Conservation (phyloP, 2,329 filamentous ascomycete genomes). For the Albifimbria verrucaria region DNA sequence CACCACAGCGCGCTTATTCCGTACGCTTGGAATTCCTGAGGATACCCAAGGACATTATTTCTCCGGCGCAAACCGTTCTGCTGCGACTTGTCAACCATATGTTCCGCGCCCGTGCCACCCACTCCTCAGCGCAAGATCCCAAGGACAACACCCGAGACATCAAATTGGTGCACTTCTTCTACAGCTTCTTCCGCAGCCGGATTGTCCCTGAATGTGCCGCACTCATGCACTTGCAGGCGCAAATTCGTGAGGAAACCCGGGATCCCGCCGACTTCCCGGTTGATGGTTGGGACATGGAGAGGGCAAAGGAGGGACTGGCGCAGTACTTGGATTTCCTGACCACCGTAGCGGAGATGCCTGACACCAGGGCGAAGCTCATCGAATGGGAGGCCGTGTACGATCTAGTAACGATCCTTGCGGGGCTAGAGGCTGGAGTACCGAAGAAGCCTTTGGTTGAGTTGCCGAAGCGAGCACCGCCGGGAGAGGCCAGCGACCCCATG, state of each 20-base stretch:
- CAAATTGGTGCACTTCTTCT: slow-evolving; percentile 80
- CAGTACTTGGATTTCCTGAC: slow-evolving; percentile 94
- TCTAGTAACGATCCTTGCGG: slow-evolving; percentile 79
- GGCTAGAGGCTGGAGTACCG: slow-evolving; percentile 82
- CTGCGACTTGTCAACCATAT: slow-evolving; percentile 89
- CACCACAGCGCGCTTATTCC: slow-evolving; percentile 86
- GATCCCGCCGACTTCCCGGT: slow-evolving; percentile 87
- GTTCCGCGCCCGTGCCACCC: slow-evolving; percentile 59
- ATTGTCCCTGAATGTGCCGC: slow-evolving; percentile 93
- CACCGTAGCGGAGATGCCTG: slow-evolving; percentile 79
- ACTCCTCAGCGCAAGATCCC: slow-evolving; percentile 38
- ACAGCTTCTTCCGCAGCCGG: slow-evolving; percentile 85
- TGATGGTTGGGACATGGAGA: slow-evolving; percentile 96
- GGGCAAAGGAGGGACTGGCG: slow-evolving; percentile 89
- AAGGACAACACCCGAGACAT: slow-evolving; percentile 55
- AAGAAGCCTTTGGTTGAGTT: slow-evolving; percentile 66
- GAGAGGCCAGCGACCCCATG: slow-evolving; percentile 25
- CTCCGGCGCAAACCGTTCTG: slow-evolving; percentile 88
- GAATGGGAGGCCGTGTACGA: slow-evolving; percentile 92
- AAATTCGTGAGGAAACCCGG: slow-evolving; percentile 74
- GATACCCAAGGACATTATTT: slow-evolving; percentile 94
- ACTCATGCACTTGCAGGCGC: slow-evolving; percentile 89
- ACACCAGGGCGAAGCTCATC: slow-evolving; percentile 79
- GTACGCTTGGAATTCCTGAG: slow-evolving; percentile 89
- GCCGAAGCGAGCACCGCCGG: slow-evolving; percentile 26